Base-by-base conservation (phyloP, 495 filamentous ascomycete species). In the Xylaria castorea region DNA sequence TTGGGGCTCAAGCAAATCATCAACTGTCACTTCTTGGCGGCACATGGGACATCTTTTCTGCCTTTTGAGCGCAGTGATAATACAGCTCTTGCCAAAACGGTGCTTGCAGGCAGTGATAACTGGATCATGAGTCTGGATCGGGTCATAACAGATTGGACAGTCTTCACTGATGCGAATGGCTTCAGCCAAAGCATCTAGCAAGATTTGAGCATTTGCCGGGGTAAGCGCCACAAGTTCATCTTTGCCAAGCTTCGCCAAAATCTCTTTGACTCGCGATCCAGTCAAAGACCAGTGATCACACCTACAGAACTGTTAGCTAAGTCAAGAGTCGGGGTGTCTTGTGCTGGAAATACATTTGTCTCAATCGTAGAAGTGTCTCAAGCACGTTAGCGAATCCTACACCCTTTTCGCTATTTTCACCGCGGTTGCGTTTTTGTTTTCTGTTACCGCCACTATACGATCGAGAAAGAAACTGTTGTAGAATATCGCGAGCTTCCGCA, bases 71-170 rank as follows among this genome's bases (percentile, higher is more conserved):
- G 94, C 93, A 68, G 88, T 88, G 69, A 91, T 85, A 72, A 97
- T 94, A 78, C 95, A 97, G 30, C 84, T 82, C 32, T 83, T 83
- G 71, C 93, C 93, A 80, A 93, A 98, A 11, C 91, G 83, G 80
- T 98, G 95, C 38, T 93, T 94, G 81, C 95, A 98, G 44, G 90
- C 88, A 3, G 95, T 98, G 72, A 98, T 97, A 60, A 95, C 89
- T 0, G 95, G 95, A 30, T 88, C 84, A 14, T 90, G 89, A 2
- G 95, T 80, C 12, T 90, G 88, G 5, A 97, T 81, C 1, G 83
- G 80, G 16, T 97, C 94, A 8, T 95, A 85, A 79, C 95, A 98
- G 57, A 98, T 87, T 3, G 93, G 84, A 75, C 95, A 98, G 51
- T 93, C 90, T 72, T 98, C 95, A 70, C 92, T 92, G 72, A 87